phyloP scores from a whole-genome alignment of 2,329 filamentous ascomycete species.

The Aspergillus persii region DNA sequence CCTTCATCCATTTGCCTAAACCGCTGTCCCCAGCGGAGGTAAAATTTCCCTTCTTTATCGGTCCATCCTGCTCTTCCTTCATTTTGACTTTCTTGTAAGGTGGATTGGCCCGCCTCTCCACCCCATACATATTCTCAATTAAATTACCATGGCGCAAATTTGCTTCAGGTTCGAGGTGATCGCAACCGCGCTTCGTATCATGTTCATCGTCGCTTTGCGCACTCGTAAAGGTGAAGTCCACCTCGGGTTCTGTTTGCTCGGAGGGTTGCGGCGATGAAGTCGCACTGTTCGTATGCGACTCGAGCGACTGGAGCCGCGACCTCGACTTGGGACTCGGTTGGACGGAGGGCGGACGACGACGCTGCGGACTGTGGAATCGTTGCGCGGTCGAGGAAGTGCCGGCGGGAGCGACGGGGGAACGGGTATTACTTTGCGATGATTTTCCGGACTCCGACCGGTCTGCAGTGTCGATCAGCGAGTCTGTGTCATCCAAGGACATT shows the following conservation, averaged over 20 bases:
- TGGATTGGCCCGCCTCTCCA: slow-evolving; percentile 62
- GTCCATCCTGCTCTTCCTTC: slow-evolving; percentile 42
- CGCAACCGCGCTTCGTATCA: slow-evolving; percentile 30
- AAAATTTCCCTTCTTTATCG: slow-evolving; percentile 45
- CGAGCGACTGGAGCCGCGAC: slow-evolving; percentile 13
- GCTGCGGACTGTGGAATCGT: slow-evolving; percentile 21
- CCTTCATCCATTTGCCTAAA: slow-evolving; percentile 65
- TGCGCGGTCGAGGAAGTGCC: slow-evolving; percentile 26
- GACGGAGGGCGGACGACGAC: slow-evolving; percentile 10
- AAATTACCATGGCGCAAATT: slow-evolving; percentile 38
- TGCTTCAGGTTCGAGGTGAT: slow-evolving; percentile 32
- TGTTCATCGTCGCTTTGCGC: slow-evolving; percentile 23
- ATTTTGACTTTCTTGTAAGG: slow-evolving; percentile 67
- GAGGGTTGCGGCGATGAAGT: slow-evolving; percentile 11
- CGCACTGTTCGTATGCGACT: slow-evolving; percentile 11
- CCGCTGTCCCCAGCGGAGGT: slow-evolving; percentile 52
- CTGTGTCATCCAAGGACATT: slow-evolving; percentile 12
- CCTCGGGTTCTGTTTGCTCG: slow-evolving; percentile 12
- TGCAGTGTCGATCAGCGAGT: slow-evolving; percentile 26
- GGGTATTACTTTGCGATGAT: slow-evolving; percentile 9
- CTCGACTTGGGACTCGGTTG: slow-evolving; percentile 14
- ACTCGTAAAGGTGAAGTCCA: slow-evolving; percentile 32
- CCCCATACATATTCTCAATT: slow-evolving; percentile 73
- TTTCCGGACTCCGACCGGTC: slow-evolving; percentile 19
- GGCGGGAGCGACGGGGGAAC: slow-evolving; percentile 20